Evolutionary conservation across 75 land plant species (phyloP).

Genomic region (Pinus albicaulis): DNA sequence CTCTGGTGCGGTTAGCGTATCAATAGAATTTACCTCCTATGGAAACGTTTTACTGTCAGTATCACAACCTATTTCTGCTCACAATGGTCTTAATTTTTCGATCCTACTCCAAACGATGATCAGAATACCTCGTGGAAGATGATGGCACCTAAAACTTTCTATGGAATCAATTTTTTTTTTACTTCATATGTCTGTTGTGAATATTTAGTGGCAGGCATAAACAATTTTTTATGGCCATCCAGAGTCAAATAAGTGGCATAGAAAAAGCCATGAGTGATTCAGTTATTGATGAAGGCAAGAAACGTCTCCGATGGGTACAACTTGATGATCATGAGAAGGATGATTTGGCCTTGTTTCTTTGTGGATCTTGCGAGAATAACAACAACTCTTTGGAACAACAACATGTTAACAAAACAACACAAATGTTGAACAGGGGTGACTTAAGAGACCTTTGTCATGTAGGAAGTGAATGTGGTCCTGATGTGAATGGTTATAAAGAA

Average conservation of each 20-base stretch:
- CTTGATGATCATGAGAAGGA: constrained; percentile 46
- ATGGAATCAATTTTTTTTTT: no score
- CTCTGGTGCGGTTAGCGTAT: no score
- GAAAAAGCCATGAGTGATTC: constrained; percentile 44
- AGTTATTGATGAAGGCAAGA: constrained; percentile 28
- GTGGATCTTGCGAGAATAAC: constrained; percentile 16
- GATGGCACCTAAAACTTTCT: no score
- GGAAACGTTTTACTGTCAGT: no score
- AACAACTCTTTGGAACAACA: no score
- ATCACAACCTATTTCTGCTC: no score
- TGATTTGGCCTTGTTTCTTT: constrained; percentile 57
- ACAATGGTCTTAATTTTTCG: no score
- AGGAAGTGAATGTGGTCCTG: neutral
- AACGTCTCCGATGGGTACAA: constrained; percentile 41
- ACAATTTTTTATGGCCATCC: constrained; percentile 30
- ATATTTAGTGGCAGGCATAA: constrained; percentile 36
- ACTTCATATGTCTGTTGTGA: no score
- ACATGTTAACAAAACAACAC: neutral
- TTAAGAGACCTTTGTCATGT: neutral
- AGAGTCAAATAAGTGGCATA: constrained; percentile 42
- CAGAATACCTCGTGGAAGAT: no score
- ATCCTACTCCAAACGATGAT: no score
- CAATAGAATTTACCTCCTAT: no score
- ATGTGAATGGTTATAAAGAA: constrained; percentile 15
- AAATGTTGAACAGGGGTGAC: neutral